Evolutionary conservation across 2,329 filamentous ascomycete species (phyloP).

Genomic region (Lachnum nothofagi): DNA sequence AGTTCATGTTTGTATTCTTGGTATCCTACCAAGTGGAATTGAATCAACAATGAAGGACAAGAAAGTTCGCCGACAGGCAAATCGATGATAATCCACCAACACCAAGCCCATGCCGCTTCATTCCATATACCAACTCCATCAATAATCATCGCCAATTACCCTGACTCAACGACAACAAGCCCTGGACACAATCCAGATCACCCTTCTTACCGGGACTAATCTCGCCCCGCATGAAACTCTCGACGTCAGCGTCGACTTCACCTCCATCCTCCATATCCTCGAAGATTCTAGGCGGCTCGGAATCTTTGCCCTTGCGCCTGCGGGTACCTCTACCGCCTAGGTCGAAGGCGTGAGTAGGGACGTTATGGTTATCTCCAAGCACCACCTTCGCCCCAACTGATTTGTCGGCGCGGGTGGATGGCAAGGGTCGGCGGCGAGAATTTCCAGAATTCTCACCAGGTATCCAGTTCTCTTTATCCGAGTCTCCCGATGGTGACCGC

Average conservation of each 20-base stretch:
- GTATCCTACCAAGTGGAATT: slow-evolving; percentile 14
- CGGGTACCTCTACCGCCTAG: slow-evolving; percentile 21
- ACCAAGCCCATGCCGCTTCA: neutral
- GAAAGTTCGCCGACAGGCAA: slow-evolving; percentile 10
- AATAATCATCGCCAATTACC: slow-evolving; percentile 67
- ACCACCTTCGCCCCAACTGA: slow-evolving; percentile 17
- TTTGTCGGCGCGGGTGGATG: slow-evolving; percentile 27
- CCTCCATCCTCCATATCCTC: slow-evolving; percentile 41
- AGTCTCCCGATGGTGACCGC: slow-evolving; percentile 60
- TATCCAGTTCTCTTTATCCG: slow-evolving; percentile 92
- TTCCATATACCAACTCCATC: neutral
- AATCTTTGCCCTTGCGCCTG: slow-evolving; percentile 21
- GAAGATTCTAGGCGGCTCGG: slow-evolving; percentile 46
- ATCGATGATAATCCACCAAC: slow-evolving; percentile 3
- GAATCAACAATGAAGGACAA: slow-evolving; percentile 14
- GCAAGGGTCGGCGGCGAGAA: slow-evolving; percentile 30
- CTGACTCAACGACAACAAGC: slow-evolving; percentile 81
- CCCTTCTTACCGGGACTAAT: slow-evolving; percentile 67
- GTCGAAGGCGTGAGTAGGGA: slow-evolving; percentile 23
- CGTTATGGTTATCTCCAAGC: slow-evolving; percentile 26
- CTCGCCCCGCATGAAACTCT: slow-evolving; percentile 65
- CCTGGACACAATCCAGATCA: slow-evolving; percentile 84
- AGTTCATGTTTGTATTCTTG: slow-evolving; percentile 12
- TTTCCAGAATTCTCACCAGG: slow-evolving; percentile 47
- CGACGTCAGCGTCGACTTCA: slow-evolving; percentile 55